These are phyloP conservation scores for Ascochyta pisi DNA, from an alignment of 2,329 filamentous ascomycete genomes.

Conservation along the genomic window DNA sequence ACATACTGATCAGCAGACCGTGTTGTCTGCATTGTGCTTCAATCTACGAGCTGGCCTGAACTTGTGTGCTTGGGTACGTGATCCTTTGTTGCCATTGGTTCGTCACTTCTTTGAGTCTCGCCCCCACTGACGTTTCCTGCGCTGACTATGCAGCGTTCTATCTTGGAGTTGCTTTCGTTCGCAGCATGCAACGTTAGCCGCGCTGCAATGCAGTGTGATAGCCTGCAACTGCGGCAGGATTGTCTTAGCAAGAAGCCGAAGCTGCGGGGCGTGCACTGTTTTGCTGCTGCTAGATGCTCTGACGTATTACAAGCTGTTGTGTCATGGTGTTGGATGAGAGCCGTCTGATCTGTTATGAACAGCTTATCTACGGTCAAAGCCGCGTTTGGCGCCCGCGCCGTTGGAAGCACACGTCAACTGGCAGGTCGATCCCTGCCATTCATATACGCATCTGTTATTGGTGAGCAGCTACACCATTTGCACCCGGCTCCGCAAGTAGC, in stretches of 20 bases:
- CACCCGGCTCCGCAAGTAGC: neutral
- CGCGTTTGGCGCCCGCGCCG: constrained; percentile 3
- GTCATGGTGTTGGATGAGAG: neutral
- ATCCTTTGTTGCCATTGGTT: constrained; percentile 15
- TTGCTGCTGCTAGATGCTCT: neutral
- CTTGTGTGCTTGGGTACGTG: constrained; percentile 5
- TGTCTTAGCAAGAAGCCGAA: neutral
- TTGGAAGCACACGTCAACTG: neutral
- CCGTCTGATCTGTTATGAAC: neutral
- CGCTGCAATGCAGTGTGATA: constrained; percentile 23
- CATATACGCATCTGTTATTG: neutral
- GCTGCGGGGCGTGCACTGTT: neutral
- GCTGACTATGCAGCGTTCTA: constrained; percentile 13
- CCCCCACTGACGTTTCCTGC: constrained; percentile 9
- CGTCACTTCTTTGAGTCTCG: constrained; percentile 10
- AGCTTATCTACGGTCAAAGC: neutral
- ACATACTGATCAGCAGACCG: neutral
- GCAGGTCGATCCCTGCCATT: neutral
- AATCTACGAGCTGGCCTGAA: constrained; percentile 4
- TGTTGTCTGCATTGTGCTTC: constrained; percentile 1
- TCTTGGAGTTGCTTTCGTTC: neutral
- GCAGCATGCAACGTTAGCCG: neutral
- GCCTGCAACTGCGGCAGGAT: constrained; percentile 23
- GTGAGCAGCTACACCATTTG: neutral
- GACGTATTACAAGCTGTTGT: neutral